Base-by-base conservation (phyloP, 2,329 filamentous ascomycete species). In the Chrysoporthe puriensis region DNA sequence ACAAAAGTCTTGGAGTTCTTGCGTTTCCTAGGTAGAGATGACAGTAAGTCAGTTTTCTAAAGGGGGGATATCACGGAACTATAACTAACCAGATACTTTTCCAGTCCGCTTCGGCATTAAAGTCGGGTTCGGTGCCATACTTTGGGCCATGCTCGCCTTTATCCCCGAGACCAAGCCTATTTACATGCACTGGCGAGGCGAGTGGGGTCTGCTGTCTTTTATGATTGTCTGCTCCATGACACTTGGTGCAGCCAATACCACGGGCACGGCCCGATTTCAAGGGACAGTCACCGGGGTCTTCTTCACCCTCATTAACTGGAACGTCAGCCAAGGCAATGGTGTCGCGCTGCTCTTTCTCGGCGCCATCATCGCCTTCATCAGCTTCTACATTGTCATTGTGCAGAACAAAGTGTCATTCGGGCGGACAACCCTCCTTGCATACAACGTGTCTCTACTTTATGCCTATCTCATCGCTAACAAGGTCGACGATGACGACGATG, bases 181-280 rank as follows among this genome's bases (percentile, higher is more conserved):
- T 26, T 99, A 97, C 77, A 85, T 89, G 63, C 90, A 91, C 74
- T 98, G 94, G 93, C 86, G 95, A 76, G 95, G 95, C 42, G 96
- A 99, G 83, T 99, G 96, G 96, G 96, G 96, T 32, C 84, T 99
- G 2, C 79, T 99, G 66, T 97, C 94, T 0, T 98, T 97, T 82
- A 98, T 98, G 95, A 89, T 98, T 75, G 96, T 99, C 34, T 97
- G 94, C 76, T 94, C 92, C 48, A 98, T 97, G 94, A 99, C 95
- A 0, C 95, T 97, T 32, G 96, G 96, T 40, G 94, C 96, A 8
- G 93, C 94, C 34, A 99, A 98, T 77, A 97, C 95, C 1, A 97
- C 95, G 0, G 94, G 94, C 4, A 89, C 90, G 74, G 89, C 94
- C 61, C 90, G 96, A 72, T 95, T 98, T 76, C 83, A 93, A 9